A percentile compares a stretch with the other conserved stretches of the same genome.
phyloP scores from a whole-genome alignment of 2,329 filamentous ascomycete species.

The Clarireedia paspali region DNA sequence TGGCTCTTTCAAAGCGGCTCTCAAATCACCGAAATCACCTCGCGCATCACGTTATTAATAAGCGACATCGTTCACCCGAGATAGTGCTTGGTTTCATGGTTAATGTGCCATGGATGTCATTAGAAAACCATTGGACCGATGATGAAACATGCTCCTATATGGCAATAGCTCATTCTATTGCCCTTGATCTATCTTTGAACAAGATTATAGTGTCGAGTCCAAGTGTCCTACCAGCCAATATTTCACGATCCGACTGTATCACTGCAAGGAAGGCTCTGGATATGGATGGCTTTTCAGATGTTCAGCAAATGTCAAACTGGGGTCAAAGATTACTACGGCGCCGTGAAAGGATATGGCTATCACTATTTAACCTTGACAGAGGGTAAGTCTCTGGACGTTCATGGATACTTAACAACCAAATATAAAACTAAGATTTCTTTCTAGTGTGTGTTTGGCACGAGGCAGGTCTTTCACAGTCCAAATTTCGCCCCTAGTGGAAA shows the following conservation, averaged over 20 bases:
- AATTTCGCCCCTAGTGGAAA: conserved; percentile 55
- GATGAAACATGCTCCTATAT: conserved; percentile 68
- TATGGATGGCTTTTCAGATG: conserved; percentile 59
- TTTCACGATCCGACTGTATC: conserved; percentile 62
- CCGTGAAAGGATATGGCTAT: conserved; percentile 63
- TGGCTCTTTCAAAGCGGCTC: conserved; percentile 57
- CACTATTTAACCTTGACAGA: conserved; percentile 64
- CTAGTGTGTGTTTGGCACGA: conserved; percentile 58
- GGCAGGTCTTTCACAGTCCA: conserved; percentile 63
- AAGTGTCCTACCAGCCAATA: conserved; percentile 37
- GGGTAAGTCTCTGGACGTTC: conserved; percentile 36
- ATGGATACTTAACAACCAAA: not conserved
- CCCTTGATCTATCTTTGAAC: conserved; percentile 61
- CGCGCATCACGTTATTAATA: conserved; percentile 52
- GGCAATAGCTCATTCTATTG: conserved; percentile 60
- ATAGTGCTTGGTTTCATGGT: conserved; percentile 70
- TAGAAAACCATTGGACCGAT: conserved; percentile 58
- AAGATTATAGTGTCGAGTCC: conserved; percentile 52
- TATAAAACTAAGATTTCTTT: conserved; percentile 15
- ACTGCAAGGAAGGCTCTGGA: conserved; percentile 56
- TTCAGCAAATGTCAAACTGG: conserved; percentile 52
- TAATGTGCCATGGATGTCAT: conserved; percentile 69
- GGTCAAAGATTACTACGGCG: conserved; percentile 55
- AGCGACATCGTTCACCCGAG: conserved; percentile 61
- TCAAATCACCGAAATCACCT: conserved; percentile 56